Base-by-base conservation (phyloP, 495 filamentous ascomycete genomes). In the Hypoxylon rickii region DNA sequence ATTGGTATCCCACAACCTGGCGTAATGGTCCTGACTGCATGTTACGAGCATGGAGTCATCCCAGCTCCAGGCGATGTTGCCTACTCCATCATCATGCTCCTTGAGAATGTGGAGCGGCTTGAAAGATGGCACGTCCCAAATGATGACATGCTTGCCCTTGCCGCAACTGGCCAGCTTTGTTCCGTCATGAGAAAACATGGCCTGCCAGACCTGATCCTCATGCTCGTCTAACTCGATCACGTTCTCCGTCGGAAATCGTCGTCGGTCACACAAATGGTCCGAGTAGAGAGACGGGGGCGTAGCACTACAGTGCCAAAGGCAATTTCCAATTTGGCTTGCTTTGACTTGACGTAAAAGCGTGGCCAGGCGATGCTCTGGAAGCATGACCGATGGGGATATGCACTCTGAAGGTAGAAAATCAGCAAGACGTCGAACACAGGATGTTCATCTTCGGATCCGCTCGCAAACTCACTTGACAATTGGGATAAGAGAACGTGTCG, bases 381-480 rank as follows among this genome's bases (percentile, higher is more conserved):
- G 89, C 95, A 99, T 97, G 18, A 96, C 89, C n/a, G 90, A 92
- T 1, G 94, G 94, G 3, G 95, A 95, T 51, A 99, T 95, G 24
- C 83, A 96, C 76, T 80, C 90, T 95, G 49, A 10, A n/a, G 37
- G 34, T 18, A 29, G 36, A 52, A 31, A 44, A 42, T 44, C 41
- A 70, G 62, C 34, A 16, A 18, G 6, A 51, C 15, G 13, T 39
- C 11, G 24, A 47, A 29, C 47, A 45, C 7, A 16, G 42, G 12
- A 17, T 19, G 33, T 18, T 36, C 40, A 42, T 37, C 11, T 20
- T 16, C n/a, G 19, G 31, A 15, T 22, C 34, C 36, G 34, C 34
- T 41, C 38, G 39, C 32, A 41, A 44, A 73, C 86, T 71, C 73
- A 96, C 90, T 89, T 41, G 92, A 96, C 18, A 99, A 73, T 34